Conservation (phyloP, 495 filamentous ascomycete genomes). For the Mycothermus thermophilus region DNA sequence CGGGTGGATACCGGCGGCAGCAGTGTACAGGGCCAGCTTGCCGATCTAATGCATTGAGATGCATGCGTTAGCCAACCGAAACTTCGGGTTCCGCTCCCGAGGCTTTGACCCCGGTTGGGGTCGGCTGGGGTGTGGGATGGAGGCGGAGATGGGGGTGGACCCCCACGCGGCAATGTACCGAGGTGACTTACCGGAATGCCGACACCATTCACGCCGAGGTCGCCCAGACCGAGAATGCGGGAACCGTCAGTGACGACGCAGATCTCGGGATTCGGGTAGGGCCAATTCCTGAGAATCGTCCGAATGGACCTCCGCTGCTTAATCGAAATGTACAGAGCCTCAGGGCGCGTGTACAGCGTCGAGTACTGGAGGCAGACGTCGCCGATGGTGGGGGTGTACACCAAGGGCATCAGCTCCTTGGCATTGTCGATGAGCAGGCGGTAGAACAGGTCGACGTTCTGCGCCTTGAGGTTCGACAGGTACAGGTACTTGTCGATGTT, state of each 20-base stretch:
- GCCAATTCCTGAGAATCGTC: constrained; percentile 81
- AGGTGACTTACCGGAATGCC: constrained; percentile 72
- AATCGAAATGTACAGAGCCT: constrained; percentile 87
- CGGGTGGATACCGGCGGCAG: constrained; percentile 92
- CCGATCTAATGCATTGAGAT: constrained; percentile 41
- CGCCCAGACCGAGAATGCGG: constrained; percentile 87
- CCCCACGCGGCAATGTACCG: constrained; percentile 1
- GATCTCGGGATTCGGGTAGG: constrained; percentile 76
- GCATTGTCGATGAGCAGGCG: constrained; percentile 81
- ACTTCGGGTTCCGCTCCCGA: constrained; percentile 6
- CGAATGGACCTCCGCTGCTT: constrained; percentile 73
- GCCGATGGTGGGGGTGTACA: constrained; percentile 95
- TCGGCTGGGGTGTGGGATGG: constrained; percentile 1
- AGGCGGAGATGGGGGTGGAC: no score
- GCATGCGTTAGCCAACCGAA: constrained; percentile 12
- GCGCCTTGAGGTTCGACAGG: constrained; percentile 71
- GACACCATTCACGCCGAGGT: constrained; percentile 94
- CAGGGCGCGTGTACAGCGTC: constrained; percentile 86
- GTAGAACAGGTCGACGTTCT: constrained; percentile 92
- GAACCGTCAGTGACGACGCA: constrained; percentile 95
- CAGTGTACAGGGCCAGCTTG: constrained; percentile 85
- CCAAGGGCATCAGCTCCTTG: constrained; percentile 80
- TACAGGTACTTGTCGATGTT: constrained; percentile 92
- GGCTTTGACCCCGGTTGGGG: constrained; percentile 1
- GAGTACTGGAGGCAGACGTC: constrained; percentile 94